A percentile compares a stretch with the other conserved stretches of the same genome.
Evolutionary conservation across 2,329 filamentous ascomycete genomes (phyloP).

Genomic region (Raffaelea albimanens): DNA sequence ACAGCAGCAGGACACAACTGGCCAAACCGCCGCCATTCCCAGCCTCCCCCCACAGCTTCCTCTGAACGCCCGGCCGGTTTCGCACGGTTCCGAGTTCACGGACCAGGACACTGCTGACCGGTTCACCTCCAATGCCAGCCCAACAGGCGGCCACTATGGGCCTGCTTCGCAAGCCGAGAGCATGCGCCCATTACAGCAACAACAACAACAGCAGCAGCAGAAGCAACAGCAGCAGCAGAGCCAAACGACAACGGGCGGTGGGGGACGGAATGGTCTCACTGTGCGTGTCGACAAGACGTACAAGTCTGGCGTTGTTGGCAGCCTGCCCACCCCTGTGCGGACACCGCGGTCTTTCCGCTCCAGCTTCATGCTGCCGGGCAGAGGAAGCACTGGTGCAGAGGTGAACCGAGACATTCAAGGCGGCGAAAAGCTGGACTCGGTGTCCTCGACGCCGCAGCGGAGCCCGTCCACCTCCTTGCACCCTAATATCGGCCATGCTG

Average conservation of each 20-base stretch:
- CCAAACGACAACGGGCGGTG: not conserved
- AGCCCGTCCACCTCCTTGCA: constrained; percentile 18
- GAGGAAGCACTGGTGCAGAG: constrained; percentile 35
- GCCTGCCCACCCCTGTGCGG: constrained; percentile 51
- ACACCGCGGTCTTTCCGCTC: constrained; percentile 71
- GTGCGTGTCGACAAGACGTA: constrained; percentile 53
- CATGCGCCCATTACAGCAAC: constrained; percentile 61
- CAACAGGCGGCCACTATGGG: constrained; percentile 48
- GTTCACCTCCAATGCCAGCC: constrained; percentile 65
- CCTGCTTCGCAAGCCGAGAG: constrained; percentile 64
- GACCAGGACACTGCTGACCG: constrained; percentile 63
- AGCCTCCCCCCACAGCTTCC: constrained; percentile 15
- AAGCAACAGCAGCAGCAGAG: constrained; percentile 6
- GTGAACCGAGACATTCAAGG: constrained; percentile 51
- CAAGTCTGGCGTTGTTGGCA: constrained; percentile 30
- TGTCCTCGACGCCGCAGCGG: constrained; percentile 63
- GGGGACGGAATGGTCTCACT: constrained; percentile 28
- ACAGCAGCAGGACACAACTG: constrained; percentile 5
- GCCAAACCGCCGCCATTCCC: constrained; percentile 24
- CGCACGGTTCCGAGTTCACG: constrained; percentile 72
- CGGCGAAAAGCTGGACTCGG: constrained; percentile 76
- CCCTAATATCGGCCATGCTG: constrained; percentile 24
- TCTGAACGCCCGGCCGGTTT: constrained; percentile 52
- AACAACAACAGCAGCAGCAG: constrained; percentile 20
- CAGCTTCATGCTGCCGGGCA: constrained; percentile 57